Evolutionary conservation across 2,329 filamentous ascomycete genomes (phyloP).

Genomic region (Epichloe brachyelytri): DNA sequence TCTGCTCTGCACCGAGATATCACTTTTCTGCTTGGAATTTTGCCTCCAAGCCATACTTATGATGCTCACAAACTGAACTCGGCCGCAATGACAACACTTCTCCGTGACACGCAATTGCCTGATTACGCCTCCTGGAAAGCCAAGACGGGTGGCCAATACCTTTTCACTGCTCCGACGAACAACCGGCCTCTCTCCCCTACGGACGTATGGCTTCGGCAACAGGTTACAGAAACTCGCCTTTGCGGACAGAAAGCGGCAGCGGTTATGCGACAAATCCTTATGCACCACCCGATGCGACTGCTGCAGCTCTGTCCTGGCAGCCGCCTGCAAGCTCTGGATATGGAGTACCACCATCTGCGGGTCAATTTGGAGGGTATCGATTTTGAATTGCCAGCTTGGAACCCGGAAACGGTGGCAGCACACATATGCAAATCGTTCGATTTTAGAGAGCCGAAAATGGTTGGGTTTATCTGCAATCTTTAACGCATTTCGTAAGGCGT

Average conservation of each 20-base stretch:
- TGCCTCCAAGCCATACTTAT: conserved; percentile 63
- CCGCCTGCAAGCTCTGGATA: conserved; percentile 17
- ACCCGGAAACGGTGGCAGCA: not conserved
- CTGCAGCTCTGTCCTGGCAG: conserved; percentile 15
- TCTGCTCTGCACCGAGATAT: conserved; percentile 61
- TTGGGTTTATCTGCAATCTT: conserved; percentile 3
- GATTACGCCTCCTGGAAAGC: conserved; percentile 44
- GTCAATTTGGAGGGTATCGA: conserved; percentile 25
- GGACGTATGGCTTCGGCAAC: conserved; percentile 26
- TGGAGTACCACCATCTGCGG: conserved; percentile 16
- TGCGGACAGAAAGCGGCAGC: conserved; percentile 31
- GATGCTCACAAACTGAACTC: conserved; percentile 57
- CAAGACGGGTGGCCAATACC: conserved; percentile 23
- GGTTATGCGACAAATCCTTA: conserved; percentile 18
- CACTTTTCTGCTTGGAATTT: conserved; percentile 54
- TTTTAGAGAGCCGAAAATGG: not conserved
- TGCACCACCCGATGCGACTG: conserved; percentile 15
- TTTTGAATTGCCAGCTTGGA: conserved; percentile 12
- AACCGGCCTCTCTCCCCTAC: conserved; percentile 35
- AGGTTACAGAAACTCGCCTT: conserved; percentile 38
- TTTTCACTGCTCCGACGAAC: conserved; percentile 19
- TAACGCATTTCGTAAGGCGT: conserved; percentile 14
- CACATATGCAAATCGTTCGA: not conserved
- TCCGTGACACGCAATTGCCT: conserved; percentile 56
- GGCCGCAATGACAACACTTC: conserved; percentile 56